Base-by-base conservation (phyloP, 225 moss, liverwort and hornwort genomes). In the Straminergon stramineum region DNA sequence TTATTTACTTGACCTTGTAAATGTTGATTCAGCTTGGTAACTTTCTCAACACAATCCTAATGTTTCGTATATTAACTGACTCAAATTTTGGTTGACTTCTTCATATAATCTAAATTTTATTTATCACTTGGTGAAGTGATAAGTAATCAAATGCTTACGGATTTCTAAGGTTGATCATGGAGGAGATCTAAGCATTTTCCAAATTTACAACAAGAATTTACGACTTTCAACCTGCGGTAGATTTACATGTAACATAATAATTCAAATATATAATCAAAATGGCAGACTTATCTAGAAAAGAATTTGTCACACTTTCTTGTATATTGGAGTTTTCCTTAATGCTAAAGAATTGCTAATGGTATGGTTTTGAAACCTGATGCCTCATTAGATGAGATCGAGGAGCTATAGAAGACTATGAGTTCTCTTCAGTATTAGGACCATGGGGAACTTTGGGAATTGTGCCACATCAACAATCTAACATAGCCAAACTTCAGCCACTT, bases 171-270 rank as follows among this genome's bases (percentile, higher is more conserved):
- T 31, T 1, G n/a, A 48, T 30, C 45, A 45, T 45, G 17, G 30
- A 75, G 1, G 43, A 73, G 5, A 75, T 48, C 6, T 75, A 10
- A 10, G 11, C 11, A 75, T 48, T 45, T 48, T 30, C 4, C 5
- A 75, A 48, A 75, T 75, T 30, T 45, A 45, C 17, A 45, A 48
- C 2, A 45, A 48, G 17, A 30, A 48, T 45, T 74, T 30, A 17
- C 1, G 45, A 9, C 2, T 28, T 74, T 27, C 5, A 41, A 0
- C 26, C 26, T 73, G 5, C 1, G 0, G 0, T 15, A 73, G 3
- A 3, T 27, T 9, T 43, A 27, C 0, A 45, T 0, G 2, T 31
- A 11, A 75, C 1, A 48, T 48, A 17, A 9, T 17, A 75, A 19
- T 31, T 75, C 31, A 51, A 75, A 75, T 51, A 8, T 31, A 31